These are phyloP conservation scores for Mycena chlorophos DNA, from an alignment of 768 basidiomycete species.

Conservation along the genomic window DNA sequence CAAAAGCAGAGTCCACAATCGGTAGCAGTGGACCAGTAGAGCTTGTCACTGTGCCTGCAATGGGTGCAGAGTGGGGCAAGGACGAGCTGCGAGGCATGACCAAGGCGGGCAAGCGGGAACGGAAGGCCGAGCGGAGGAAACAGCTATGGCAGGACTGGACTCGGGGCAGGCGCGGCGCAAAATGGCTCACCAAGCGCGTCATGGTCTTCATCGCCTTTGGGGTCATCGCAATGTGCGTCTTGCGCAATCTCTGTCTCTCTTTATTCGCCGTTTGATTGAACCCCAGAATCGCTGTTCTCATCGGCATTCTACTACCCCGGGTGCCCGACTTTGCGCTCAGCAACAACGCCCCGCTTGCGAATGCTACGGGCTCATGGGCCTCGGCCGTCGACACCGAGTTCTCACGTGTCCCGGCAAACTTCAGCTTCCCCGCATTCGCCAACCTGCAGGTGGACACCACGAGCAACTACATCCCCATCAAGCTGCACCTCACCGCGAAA, in stretches of 20 bases:
- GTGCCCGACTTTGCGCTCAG: conserved; percentile 74
- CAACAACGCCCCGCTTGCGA: conserved; percentile 51
- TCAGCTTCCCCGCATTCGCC: conserved; percentile 80
- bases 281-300: conserved; percentile 60
- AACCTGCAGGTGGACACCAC: conserved; percentile 76
- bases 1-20: conserved; percentile 41
- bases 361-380: conserved; percentile 61
- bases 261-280: conserved; percentile 5
- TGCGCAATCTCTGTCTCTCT: neutral
- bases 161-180: conserved; percentile 78
- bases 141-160: conserved; percentile 76
- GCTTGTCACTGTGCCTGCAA: conserved; percentile 87
- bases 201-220: conserved; percentile 71
- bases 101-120: conserved; percentile 65
- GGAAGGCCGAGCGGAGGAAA: conserved; percentile 50
- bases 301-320: conserved; percentile 82
- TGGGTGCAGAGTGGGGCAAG: conserved; percentile 88
- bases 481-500: conserved; percentile 64
- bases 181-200: conserved; percentile 71
- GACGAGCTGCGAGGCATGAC: conserved; percentile 78
- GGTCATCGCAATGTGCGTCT: conserved; percentile 39
- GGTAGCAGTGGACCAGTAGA: conserved; percentile 59
- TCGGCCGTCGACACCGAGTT: conserved; percentile 61
- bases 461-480: conserved; percentile 74
- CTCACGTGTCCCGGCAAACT: conserved; percentile 81